Evolutionary conservation across 2,329 filamentous ascomycete species (phyloP), one percentile per base, ranked within the genome.

Genomic region (Alternaria longipes): DNA sequence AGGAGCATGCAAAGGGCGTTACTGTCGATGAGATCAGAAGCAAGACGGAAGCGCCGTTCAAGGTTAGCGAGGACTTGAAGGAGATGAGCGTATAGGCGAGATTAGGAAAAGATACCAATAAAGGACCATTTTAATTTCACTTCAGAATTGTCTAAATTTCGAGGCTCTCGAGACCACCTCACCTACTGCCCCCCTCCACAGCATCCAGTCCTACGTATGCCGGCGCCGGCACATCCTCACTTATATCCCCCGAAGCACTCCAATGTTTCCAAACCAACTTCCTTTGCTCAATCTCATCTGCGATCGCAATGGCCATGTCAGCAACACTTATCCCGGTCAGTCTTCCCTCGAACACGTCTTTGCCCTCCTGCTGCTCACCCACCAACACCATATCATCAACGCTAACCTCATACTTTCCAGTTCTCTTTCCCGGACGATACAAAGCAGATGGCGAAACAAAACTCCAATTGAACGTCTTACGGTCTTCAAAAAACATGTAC

Each of bases 1-100:
- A 93, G 67, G 93, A 97, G 81, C 87, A 95, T 73, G 93, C 93
- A 2, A 91, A 95, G 64, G 92, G 92, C 30, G 91, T 96, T 6
- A 94, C 91, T 0, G 91, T 97, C 6, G 93, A 97, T 8, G 93
- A 97, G 83, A 87, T 97, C 72, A 91, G 89, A 85, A 85, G 85
- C 74, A 97, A 97, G 87, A 97, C 93, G 0, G 93, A 93, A 73
- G 93, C 93, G 20, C 89, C 91, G 0, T 97, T 97, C 83, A 87
- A 84, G 68, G 91, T 97, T 24, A 87, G 91, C 1, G 89, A 94
- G 46, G 87, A 93, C 67, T 78, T 97, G 69, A 93, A 93, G 84
- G 87, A 91, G 45, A 95, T 95, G 92, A 56, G 64, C 12, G 64
- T 78, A 11, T 77, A 61, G 55, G 14, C 30, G 16, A 5, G 11